Evolutionary conservation across 768 basidiomycete genomes (phyloP).

Genomic region (Lentinula sp.): DNA sequence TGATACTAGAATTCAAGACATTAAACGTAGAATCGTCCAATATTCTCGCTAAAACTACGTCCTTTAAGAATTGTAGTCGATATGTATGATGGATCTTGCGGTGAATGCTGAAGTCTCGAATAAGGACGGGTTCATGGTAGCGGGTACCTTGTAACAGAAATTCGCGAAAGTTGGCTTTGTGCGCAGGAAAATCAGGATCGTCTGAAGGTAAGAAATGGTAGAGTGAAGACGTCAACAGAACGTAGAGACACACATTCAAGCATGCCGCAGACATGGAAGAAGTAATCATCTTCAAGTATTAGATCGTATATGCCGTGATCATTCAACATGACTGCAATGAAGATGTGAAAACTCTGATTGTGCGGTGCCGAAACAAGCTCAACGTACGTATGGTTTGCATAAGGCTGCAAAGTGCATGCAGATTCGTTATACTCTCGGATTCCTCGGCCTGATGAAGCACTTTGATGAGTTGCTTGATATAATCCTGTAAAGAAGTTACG

Average conservation of each 20-base stretch:
- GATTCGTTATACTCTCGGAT: conserved; percentile 81
- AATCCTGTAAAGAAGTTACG: conserved; percentile 48
- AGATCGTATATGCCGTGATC: conserved; percentile 94
- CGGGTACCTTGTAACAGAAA: conserved; percentile 79
- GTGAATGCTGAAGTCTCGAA: conserved; percentile 69
- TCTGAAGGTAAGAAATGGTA: conserved; percentile 40
- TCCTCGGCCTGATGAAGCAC: conserved; percentile 90
- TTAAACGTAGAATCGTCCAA: conserved; percentile 97
- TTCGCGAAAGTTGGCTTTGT: conserved; percentile 96
- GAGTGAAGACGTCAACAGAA: conserved; percentile 8
- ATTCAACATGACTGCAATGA: conserved; percentile 76
- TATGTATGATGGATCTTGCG: conserved; percentile 96
- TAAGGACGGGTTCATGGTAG: conserved; percentile 85
- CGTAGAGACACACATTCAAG: conserved; percentile 72
- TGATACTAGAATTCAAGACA: conserved; percentile 93
- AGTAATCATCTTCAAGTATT: conserved; percentile 88
- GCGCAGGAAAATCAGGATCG: conserved; percentile 93
- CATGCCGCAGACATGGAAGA: conserved; percentile 91
- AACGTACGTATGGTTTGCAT: conserved; percentile 91
- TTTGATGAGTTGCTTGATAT: conserved; percentile 80
- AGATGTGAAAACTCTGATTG: conserved; percentile 1
- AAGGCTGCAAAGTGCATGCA: conserved; percentile 86
- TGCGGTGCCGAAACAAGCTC: not conserved
- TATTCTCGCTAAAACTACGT: conserved; percentile 92
- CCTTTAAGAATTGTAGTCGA: conserved; percentile 94